phyloP scores from a whole-genome alignment of 176 grass and related monocot genomes.

The Juncus effusus region DNA sequence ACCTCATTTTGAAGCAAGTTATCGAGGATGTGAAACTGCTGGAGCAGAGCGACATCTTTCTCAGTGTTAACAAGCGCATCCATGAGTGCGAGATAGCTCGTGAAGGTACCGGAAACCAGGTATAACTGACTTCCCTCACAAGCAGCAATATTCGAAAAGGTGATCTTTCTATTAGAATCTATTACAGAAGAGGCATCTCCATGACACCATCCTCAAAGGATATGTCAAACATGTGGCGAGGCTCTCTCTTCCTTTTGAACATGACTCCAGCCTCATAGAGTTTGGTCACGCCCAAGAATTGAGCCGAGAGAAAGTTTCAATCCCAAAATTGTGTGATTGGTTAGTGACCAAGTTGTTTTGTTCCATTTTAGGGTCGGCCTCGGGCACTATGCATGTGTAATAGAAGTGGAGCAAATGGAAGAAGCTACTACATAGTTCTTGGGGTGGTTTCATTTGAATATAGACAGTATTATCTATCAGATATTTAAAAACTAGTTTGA shows the following conservation, averaged over 20 bases:
- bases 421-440: not conserved
- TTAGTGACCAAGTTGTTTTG: not conserved
- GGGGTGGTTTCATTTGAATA: too few relatives aligned
- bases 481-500: not conserved
- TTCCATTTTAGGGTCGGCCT: not conserved
- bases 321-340: not conserved
- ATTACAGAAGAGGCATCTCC: constrained; percentile 30
- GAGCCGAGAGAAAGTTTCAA: not conserved
- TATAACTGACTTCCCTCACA: constrained; percentile 18
- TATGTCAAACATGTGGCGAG: constrained; percentile 20
- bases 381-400: not conserved
- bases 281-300: too few relatives aligned
- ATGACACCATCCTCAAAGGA: not conserved
- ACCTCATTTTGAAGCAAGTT: constrained; percentile 12
- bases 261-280: constrained; percentile 31
- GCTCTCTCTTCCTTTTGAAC: not conserved
- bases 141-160: constrained; percentile 28
- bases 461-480: not conserved
- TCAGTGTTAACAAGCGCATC: constrained; percentile 1
- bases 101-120: not conserved
- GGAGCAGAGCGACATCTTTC: constrained; percentile 30
- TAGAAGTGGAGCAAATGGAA: constrained; percentile 39
- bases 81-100: constrained; percentile 31
- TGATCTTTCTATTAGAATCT: constrained; percentile 1
- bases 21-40: not conserved